Conservation (phyloP, 169 alveolate genomes). For the Plasmodium vivax region DNA sequence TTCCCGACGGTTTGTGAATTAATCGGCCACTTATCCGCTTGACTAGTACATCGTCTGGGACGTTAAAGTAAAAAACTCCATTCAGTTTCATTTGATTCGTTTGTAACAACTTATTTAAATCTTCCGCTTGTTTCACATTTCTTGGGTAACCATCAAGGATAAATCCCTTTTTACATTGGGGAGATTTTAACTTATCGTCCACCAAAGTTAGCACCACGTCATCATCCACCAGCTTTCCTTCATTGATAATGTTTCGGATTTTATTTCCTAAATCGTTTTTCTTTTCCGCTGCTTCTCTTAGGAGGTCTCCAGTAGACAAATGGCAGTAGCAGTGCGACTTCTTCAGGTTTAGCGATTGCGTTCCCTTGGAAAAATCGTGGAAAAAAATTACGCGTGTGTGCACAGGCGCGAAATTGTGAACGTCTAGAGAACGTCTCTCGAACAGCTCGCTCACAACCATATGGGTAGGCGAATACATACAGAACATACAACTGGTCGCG, state of each 20-base stretch:
- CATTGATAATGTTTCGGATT: constrained; percentile 91
- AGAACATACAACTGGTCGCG: not conserved
- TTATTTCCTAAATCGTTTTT: constrained; percentile 82
- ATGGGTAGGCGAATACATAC: not conserved
- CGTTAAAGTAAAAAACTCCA: constrained; percentile 91
- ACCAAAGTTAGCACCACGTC: constrained; percentile 90
- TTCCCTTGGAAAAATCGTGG: constrained; percentile 75
- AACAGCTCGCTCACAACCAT: not conserved
- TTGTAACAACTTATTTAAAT: constrained; percentile 74
- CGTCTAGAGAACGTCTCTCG: too few species aligned
- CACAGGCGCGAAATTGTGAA: not conserved
- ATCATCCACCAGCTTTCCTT: constrained; percentile 94
- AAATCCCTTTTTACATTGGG: constrained; percentile 92
- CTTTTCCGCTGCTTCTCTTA: constrained; percentile 84
- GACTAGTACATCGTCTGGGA: constrained; percentile 89
- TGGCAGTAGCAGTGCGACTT: constrained; percentile 86
- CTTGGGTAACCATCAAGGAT: constrained; percentile 97
- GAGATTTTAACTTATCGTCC: constrained; percentile 89
- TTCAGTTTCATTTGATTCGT: constrained; percentile 76
- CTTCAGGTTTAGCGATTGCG: constrained; percentile 78
- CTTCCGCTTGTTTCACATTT: constrained; percentile 93
- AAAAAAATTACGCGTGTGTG: not conserved
- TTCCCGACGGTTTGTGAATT: constrained; percentile 94
- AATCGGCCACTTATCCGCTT: constrained; percentile 94
- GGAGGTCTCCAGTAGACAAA: constrained; percentile 83